Percentiles rank a stretch among this genome's conserved stretches.
phyloP scores from a whole-genome alignment of 2,329 filamentous ascomycete genomes.

The Beauveria brongniartii region DNA sequence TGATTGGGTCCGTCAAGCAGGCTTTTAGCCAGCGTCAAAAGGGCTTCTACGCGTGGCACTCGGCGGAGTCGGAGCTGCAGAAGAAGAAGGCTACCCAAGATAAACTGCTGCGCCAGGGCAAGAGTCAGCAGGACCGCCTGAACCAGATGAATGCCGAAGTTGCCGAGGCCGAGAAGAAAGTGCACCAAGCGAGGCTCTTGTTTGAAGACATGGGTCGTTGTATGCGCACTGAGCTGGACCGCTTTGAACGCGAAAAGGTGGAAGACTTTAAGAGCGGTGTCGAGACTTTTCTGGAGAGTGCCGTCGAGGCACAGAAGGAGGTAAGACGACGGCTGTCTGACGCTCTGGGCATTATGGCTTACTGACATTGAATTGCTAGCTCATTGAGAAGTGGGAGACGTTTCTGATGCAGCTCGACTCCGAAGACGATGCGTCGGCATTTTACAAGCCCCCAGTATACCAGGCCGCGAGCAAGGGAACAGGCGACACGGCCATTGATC shows the following conservation, averaged over 20 bases:
- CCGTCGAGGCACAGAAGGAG: slow-evolving; percentile 98
- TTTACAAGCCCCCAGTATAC: slow-evolving; percentile 56
- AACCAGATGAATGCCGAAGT: slow-evolving; percentile 91
- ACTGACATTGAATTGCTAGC: slow-evolving; percentile 29
- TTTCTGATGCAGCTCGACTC: slow-evolving; percentile 94
- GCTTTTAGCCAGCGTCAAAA: slow-evolving; percentile 91
- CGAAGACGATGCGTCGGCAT: slow-evolving; percentile 72
- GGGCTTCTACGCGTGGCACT: slow-evolving; percentile 89
- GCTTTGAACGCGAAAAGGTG: slow-evolving; percentile 95
- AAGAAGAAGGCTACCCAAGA: slow-evolving; percentile 87
- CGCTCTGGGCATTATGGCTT: neutral
- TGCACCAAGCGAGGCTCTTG: slow-evolving; percentile 78
- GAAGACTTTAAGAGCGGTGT: slow-evolving; percentile 98
- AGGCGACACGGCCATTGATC: slow-evolving; percentile 52
- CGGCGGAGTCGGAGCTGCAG: slow-evolving; percentile 79
- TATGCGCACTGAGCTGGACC: slow-evolving; percentile 84
- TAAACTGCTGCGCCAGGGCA: slow-evolving; percentile 88
- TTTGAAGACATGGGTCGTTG: slow-evolving; percentile 97
- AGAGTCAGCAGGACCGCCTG: slow-evolving; percentile 90
- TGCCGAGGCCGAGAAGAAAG: slow-evolving; percentile 85
- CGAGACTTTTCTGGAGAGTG: slow-evolving; percentile 93
- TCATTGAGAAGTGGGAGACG: slow-evolving; percentile 92
- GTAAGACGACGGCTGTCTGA: slow-evolving; percentile 38
- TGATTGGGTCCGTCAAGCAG: slow-evolving; percentile 91
- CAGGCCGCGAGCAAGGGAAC: slow-evolving; percentile 39